These are phyloP conservation scores for Aegilops sharonensis DNA, from an alignment of 176 grass and related monocot species.

Conservation along the genomic window DNA sequence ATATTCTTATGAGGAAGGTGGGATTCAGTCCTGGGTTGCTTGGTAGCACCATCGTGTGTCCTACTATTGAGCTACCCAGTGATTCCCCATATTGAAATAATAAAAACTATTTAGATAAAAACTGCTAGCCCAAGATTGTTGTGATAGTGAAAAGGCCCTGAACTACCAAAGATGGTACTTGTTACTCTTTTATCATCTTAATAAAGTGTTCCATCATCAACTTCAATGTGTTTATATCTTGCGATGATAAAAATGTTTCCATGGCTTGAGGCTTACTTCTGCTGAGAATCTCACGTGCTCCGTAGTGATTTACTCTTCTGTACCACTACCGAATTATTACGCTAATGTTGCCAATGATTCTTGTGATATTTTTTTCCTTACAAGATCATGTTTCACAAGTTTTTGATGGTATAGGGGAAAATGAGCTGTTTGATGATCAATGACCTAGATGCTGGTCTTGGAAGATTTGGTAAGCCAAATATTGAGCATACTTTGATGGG, in stretches of 20 bases:
- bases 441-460: constrained; percentile 96
- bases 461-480: constrained; percentile 81
- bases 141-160: not conserved
- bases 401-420: constrained; percentile 69
- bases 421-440: constrained; percentile 99
- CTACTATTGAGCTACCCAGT: not conserved
- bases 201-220: not conserved
- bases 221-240: constrained; percentile 20
- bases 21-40: not conserved
- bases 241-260: constrained; percentile 6
- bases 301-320: not conserved
- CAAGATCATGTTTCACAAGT: constrained; percentile 24
- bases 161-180: not conserved
- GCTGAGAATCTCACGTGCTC: not conserved
- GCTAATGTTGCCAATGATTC: constrained; percentile 3
- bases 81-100: not conserved
- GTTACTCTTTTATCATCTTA: not conserved
- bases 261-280: not conserved
- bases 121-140: not conserved
- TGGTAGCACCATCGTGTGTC: not conserved
- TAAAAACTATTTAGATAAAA: not conserved
- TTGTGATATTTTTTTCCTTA: not conserved
- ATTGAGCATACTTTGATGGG: constrained; percentile 7
- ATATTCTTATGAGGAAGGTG: not conserved
- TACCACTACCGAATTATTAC: not conserved